These are phyloP conservation scores for Cryphonectria japonica DNA, from an alignment of 2,329 filamentous ascomycete species.

Conservation along the genomic window DNA sequence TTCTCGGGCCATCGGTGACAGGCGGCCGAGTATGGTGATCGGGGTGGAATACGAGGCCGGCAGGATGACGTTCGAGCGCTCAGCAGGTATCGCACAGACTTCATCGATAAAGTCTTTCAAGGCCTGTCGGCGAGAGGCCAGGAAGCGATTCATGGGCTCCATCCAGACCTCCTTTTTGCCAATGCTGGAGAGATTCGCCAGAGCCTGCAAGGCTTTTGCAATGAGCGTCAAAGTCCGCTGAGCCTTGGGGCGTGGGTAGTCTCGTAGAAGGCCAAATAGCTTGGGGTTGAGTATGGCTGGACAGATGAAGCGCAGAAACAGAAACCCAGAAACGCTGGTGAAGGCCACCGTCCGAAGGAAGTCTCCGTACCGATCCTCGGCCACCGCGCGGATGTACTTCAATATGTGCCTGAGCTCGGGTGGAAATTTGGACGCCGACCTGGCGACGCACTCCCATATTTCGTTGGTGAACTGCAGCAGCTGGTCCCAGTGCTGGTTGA, in stretches of 20 bases:
- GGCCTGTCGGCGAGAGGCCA: conserved; percentile 73
- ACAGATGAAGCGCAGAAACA: conserved; percentile 94
- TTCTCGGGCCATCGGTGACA: conserved; percentile 81
- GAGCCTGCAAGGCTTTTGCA: conserved; percentile 86
- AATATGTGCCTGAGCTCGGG: conserved; percentile 83
- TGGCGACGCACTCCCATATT: conserved; percentile 82
- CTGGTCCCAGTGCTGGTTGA: conserved; percentile 81
- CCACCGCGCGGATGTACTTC: conserved; percentile 88
- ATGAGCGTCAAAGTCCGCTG: conserved; percentile 90
- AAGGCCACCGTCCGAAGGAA: conserved; percentile 88
- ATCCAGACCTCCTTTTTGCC: conserved; percentile 98
- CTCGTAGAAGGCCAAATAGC: conserved; percentile 80
- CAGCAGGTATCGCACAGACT: conserved; percentile 80
- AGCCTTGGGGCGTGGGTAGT: conserved; percentile 80
- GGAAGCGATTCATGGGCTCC: conserved; percentile 95
- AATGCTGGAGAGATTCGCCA: conserved; percentile 89
- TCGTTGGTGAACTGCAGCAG: conserved; percentile 78
- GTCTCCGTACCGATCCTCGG: conserved; percentile 92
- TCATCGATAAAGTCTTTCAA: conserved; percentile 88
- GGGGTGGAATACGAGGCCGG: conserved; percentile 92
- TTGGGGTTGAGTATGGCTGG: conserved; percentile 96
- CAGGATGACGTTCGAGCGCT: conserved; percentile 65
- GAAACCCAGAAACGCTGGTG: conserved; percentile 91
- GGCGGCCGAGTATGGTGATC: conserved; percentile 81
- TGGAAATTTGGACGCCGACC: conserved; percentile 75